Evolutionary conservation across 768 basidiomycete genomes (phyloP), one percentile per base, ranked within the genome.

Genomic region (Inosperma sp.): DNA sequence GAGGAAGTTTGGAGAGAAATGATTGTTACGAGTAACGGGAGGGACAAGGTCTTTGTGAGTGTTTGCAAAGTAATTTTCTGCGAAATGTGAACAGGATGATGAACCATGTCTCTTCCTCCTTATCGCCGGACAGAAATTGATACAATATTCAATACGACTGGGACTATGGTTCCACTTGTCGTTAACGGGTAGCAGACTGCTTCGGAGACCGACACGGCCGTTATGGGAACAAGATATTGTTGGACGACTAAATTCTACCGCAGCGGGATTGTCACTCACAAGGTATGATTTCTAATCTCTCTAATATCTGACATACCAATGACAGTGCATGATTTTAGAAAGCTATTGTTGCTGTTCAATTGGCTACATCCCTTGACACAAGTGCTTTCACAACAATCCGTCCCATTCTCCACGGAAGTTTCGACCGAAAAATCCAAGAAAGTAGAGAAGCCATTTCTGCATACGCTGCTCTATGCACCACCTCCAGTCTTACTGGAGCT

Each of bases 31-130:
- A 87, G 85, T 58, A 76, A 80, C 56, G 90, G 90, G 44, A 76
- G 90, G 58, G 90, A 93, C 68, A 93, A 93, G 70, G 81, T 82
- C 23, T 84, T 93, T 62, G 89, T 92, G 69, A 61, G 87, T 77
- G 22, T 21, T 34, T 36, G 14, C 3, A 26, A 8, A 6, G 21
- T 33, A 16, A 8, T 42, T 14, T 42, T 12, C 27, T n/a, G 37
- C 9, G 23, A 19, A 22, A 25, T 22, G 8, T 31, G 21, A 25
- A 27, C 14, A 35, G n/a, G n/a, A n/a, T n/a, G n/a, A n/a, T n/a
- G n/a, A 21, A 6, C 21, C 13, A 16, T 16, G 22, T 17, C 16
- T 23, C 13, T 16, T 19, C 34, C 3, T 36, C 25, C 22, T 10
- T 48, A n/a, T n/a, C n/a, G n/a, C n/a, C 30, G 30, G 30, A 31